Evolutionary conservation across 2,329 filamentous ascomycete genomes (phyloP).

Genomic region (Botryosphaeria agaves): DNA sequence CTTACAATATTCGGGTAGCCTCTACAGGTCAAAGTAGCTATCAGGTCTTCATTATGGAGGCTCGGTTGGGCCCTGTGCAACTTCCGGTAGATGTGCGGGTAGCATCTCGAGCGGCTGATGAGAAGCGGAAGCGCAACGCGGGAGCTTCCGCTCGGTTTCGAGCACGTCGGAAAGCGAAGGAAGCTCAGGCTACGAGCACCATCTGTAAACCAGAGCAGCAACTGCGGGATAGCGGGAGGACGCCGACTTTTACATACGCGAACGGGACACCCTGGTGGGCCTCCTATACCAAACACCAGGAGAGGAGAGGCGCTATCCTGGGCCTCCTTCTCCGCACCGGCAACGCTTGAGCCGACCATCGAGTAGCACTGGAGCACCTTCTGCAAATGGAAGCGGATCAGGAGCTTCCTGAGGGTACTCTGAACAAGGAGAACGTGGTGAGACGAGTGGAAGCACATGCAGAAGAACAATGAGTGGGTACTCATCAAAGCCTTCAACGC

Average conservation of each 20-base stretch:
- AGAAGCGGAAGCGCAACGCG: constrained; percentile 73
- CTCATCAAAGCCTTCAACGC: no score
- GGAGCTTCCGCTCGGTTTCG: constrained; percentile 72
- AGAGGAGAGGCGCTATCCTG: constrained; percentile 25
- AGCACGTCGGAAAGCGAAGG: constrained; percentile 65
- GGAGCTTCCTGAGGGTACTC: not conserved
- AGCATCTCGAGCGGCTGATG: constrained; percentile 66
- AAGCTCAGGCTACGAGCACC: constrained; percentile 51
- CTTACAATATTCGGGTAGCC: constrained; percentile 25
- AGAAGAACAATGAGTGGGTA: constrained; percentile 3
- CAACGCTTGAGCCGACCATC: constrained; percentile 6
- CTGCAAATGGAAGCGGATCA: not conserved
- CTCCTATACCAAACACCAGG: constrained; percentile 43
- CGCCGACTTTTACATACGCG: constrained; percentile 54
- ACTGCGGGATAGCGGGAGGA: constrained; percentile 51
- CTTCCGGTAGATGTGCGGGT: constrained; percentile 66
- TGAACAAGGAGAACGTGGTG: constrained; percentile 1
- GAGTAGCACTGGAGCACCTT: not conserved
- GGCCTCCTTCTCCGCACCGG: constrained; percentile 23
- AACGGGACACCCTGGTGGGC: constrained; percentile 55
- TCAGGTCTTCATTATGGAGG: constrained; percentile 36
- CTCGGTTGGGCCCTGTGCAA: constrained; percentile 32
- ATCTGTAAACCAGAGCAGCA: constrained; percentile 53
- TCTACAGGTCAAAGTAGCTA: constrained; percentile 29
- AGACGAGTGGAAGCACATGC: constrained; percentile 3